Base-by-base conservation (phyloP, 179 eudicot species). In the Kewa caespitosa region DNA sequence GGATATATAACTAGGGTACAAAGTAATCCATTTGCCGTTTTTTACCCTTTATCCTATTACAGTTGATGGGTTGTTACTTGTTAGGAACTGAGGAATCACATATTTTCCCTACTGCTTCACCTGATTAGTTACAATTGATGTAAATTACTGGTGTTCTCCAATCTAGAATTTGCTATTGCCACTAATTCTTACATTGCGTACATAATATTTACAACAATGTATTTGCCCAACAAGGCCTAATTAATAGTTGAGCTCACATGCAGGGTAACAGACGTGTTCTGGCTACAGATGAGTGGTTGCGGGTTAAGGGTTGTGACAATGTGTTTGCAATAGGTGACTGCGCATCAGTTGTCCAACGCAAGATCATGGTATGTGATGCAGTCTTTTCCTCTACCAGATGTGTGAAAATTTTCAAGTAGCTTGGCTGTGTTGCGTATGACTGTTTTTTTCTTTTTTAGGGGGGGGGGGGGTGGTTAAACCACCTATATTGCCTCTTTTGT, bases 241-340 rank as follows among this genome's bases (percentile, higher is more conserved):
- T 50, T 80, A 27, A 61, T 68, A 41, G 20, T 37, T 52, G 3
- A 10, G 28, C 66, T 72, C 39, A 31, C 70, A 28, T 80, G 78
- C 89, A 94, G 98, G 85, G 84, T 48, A 76, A 78, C 61, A 89
- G 97, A 70, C 91, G 88, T 73, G 88, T 89, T 60, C 82, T 94
- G 57, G 92, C 90, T 11, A 91, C 94, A 62, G 93, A 91, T 84
- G 97, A 94, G 79, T 94, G 98, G 98, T 78, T 94, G 81, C 84
- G 87, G 55, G 98, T 94, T 69, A 89, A 90, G 77, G 94, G 90
- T 18, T 76, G 84, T 11, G 76, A 85, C 31, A 76, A 83, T 64
- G 89, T 89, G 34, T 92, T 81, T 80, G 97, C 97, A 25, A 74
- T 94, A 31, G 98, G 97, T 65, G 98, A 94, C 64, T 92, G 98